Evolutionary conservation across 305 asterid genomes (phyloP).

Genomic region (Rubia tinctorum): DNA sequence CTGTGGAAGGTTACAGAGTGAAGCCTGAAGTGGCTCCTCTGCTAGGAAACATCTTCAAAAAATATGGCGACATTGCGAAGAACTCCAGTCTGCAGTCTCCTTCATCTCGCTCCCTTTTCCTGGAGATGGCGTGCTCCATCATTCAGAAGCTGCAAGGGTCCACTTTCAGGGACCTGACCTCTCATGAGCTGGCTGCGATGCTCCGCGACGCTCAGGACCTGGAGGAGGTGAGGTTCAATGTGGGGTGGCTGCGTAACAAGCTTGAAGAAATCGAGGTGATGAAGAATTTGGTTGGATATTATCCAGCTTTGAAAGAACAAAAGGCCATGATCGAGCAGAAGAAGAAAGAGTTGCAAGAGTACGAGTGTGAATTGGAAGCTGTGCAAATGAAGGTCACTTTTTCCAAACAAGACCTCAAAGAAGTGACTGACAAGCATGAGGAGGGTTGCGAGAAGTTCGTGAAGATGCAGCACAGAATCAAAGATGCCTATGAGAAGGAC

Average conservation of each 20-base stretch:
- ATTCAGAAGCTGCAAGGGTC: slow-evolving; percentile 23
- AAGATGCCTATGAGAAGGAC: too few relatives aligned
- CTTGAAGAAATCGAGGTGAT: too few relatives aligned
- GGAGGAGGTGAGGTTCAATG: too few relatives aligned
- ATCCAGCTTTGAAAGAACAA: too few relatives aligned
- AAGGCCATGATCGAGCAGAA: too few relatives aligned
- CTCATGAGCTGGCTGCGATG: slow-evolving; percentile 24
- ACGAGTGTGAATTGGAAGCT: slow-evolving; percentile 27
- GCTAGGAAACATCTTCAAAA: slow-evolving; percentile 20
- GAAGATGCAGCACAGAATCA: not conserved
- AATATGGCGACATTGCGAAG: slow-evolving; percentile 32
- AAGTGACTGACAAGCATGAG: not conserved
- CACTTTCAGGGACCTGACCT: slow-evolving; percentile 10
- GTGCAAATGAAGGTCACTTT: slow-evolving; percentile 6
- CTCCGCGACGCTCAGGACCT: not conserved
- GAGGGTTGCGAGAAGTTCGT: not conserved
- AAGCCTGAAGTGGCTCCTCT: slow-evolving; percentile 24
- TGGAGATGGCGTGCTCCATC: slow-evolving; percentile 29
- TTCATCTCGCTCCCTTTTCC: slow-evolving; percentile 14
- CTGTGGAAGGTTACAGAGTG: slow-evolving; percentile 21
- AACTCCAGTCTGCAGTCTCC: slow-evolving; percentile 18
- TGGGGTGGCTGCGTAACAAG: too few relatives aligned
- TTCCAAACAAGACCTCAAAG: slow-evolving; percentile 14
- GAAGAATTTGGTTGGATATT: too few relatives aligned
- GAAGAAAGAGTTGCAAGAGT: too few relatives aligned